phyloP scores from a whole-genome alignment of 306 rosid species.

The Vicia faba region DNA sequence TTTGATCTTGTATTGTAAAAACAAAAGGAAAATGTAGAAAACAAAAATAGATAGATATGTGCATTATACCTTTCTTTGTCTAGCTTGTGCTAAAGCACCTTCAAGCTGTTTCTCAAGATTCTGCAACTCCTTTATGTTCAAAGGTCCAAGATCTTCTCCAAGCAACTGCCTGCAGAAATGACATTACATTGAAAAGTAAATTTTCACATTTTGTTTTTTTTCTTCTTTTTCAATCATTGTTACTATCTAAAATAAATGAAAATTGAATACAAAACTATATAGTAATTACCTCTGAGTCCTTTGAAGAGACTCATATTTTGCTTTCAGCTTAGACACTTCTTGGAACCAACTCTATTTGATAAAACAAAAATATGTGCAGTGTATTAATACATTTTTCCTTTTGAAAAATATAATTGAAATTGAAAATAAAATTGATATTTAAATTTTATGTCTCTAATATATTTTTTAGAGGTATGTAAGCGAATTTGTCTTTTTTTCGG shows the following conservation, averaged over 20 bases:
- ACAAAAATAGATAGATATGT: not conserved
- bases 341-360: constrained; percentile 79
- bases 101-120: constrained; percentile 95
- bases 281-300: constrained; percentile 68
- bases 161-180: constrained; percentile 70
- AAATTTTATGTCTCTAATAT: too few species aligned
- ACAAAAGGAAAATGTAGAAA: not conserved
- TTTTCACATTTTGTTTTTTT: not conserved
- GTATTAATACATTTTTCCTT: too few species aligned
- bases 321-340: constrained; percentile 71
- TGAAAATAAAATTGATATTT: too few species aligned
- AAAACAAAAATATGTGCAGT: not conserved
- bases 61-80: constrained; percentile 76
- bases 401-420: not conserved
- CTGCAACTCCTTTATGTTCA: constrained; percentile 80
- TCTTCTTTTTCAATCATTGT: not conserved
- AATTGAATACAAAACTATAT: constrained; percentile 6
- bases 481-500: too few species aligned
- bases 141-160: constrained; percentile 95
- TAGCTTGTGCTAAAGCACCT: constrained; percentile 74
- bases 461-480: too few species aligned
- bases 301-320: constrained; percentile 78
- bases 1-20: too few species aligned
- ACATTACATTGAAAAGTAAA: constrained; percentile 8
- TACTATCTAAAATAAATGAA: not conserved